A percentile compares a stretch with the other conserved stretches of the same genome.
Evolutionary conservation across 2,329 filamentous ascomycete species (phyloP).

Genomic region (Chaetoscypha palmicola): DNA sequence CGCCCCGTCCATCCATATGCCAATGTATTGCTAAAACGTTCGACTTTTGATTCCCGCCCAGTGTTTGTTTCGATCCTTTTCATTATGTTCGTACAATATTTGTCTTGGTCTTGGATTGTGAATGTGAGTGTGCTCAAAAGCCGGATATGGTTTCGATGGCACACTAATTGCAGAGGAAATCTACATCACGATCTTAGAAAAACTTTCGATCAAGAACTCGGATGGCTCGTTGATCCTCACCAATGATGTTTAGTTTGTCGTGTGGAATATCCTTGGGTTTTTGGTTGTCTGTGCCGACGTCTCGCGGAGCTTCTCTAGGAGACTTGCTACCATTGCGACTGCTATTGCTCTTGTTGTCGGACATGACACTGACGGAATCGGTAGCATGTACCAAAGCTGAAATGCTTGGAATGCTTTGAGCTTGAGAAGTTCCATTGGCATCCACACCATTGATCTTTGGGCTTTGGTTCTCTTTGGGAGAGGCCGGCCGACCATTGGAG

Average conservation of each 20-base stretch:
- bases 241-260: constrained; percentile 43
- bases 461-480: constrained; percentile 16
- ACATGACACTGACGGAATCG: constrained; percentile 25
- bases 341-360: constrained; percentile 27
- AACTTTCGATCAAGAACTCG: constrained; percentile 59
- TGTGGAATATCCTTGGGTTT: constrained; percentile 48
- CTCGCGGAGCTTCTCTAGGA: constrained; percentile 14
- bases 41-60: not conserved
- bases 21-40: not conserved
- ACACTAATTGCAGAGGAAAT: constrained; percentile 6
- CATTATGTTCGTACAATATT: not conserved
- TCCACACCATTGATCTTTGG: constrained; percentile 15
- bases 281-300: constrained; percentile 9
- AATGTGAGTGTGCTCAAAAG: not conserved
- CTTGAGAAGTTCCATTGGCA: constrained; percentile 19
- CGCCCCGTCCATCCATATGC: not conserved
- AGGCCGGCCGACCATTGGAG: constrained; percentile 10
- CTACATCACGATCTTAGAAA: constrained; percentile 24
- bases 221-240: constrained; percentile 59
- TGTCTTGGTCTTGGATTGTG: not conserved
- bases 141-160: too few relatives aligned
- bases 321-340: constrained; percentile 25
- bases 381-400: constrained; percentile 27
- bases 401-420: constrained; percentile 29
- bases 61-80: not conserved